Evolutionary conservation across 2,329 filamentous ascomycete species (phyloP).

Genomic region (Gliomastix tumulicola): DNA sequence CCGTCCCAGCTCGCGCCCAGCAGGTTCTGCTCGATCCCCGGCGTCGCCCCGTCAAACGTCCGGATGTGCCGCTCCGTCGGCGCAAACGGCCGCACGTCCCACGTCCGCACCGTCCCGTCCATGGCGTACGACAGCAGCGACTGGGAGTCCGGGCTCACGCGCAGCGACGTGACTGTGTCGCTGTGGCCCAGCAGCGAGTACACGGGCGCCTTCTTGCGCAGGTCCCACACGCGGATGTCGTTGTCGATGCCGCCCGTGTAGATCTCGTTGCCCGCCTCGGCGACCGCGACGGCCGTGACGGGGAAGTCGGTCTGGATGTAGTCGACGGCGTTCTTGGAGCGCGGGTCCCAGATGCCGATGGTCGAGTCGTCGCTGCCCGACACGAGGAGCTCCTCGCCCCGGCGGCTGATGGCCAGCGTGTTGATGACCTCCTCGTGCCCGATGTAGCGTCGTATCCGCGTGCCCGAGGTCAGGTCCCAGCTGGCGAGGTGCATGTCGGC

Average conservation of each 20-base stretch:
- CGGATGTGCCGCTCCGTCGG: constrained; percentile 77
- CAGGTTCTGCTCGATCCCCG: constrained; percentile 86
- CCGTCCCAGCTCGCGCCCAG: constrained; percentile 45
- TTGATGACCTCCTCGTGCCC: constrained; percentile 98
- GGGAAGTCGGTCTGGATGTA: constrained; percentile 89
- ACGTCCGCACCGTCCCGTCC: constrained; percentile 88
- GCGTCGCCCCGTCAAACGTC: constrained; percentile 87
- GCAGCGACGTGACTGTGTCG: constrained; percentile 85
- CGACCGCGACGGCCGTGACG: constrained; percentile 83
- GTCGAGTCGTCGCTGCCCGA: constrained; percentile 91
- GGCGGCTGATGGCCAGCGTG: constrained; percentile 76
- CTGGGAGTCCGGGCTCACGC: constrained; percentile 90
- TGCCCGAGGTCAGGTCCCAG: constrained; percentile 91
- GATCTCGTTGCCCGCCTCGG: constrained; percentile 90
- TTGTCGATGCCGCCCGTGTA: constrained; percentile 96
- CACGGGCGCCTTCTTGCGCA: constrained; percentile 81
- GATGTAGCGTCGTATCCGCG: constrained; percentile 82
- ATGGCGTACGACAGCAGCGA: constrained; percentile 86
- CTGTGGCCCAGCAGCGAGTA: constrained; percentile 86
- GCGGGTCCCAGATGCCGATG: constrained; percentile 93
- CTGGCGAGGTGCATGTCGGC: constrained; percentile 90
- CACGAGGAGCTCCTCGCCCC: constrained; percentile 84
- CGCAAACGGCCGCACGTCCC: constrained; percentile 94
- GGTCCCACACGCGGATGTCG: constrained; percentile 94
- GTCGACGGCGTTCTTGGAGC: constrained; percentile 80